Conservation (phyloP, 352 stramenopile genomes). For the Pythium brachiatum region DNA sequence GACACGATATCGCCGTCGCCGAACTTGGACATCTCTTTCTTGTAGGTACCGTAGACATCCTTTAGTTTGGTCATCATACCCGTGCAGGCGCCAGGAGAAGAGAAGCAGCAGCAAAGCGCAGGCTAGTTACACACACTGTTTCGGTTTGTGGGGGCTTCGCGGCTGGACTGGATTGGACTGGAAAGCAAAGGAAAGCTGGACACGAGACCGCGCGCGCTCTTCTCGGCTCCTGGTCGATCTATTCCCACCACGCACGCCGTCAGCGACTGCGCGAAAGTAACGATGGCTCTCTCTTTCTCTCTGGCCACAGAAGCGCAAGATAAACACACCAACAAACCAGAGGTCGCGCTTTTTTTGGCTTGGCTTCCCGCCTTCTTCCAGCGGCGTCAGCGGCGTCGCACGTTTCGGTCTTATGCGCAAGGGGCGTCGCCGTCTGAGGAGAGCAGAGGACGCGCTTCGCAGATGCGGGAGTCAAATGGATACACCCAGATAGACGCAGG, state of each 20-base stretch:
- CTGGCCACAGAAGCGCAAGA: too few relatives aligned
- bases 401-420: conserved; percentile 1
- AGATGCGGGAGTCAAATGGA: neutral
- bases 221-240: neutral
- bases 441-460: neutral
- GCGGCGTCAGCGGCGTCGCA: neutral
- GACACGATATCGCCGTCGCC: conserved; percentile 64
- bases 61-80: conserved; percentile 62
- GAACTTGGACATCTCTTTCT: conserved; percentile 83
- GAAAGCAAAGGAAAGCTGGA: too few relatives aligned
- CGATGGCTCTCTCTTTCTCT: too few relatives aligned
- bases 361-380: neutral
- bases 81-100: conserved; percentile 39
- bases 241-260: neutral
- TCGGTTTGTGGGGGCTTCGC: conserved; percentile 6
- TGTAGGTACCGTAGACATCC: conserved; percentile 72
- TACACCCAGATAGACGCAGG: neutral
- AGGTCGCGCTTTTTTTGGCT: neutral
- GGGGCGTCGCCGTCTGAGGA: neutral
- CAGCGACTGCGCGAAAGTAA: neutral
- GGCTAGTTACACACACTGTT: conserved; percentile 27
- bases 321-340: neutral
- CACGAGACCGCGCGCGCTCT: too few relatives aligned
- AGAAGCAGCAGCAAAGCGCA: conserved; percentile 18
- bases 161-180: neutral